Base-by-base conservation (phyloP, 106 monocot species). In the Gastrodia elata region DNA sequence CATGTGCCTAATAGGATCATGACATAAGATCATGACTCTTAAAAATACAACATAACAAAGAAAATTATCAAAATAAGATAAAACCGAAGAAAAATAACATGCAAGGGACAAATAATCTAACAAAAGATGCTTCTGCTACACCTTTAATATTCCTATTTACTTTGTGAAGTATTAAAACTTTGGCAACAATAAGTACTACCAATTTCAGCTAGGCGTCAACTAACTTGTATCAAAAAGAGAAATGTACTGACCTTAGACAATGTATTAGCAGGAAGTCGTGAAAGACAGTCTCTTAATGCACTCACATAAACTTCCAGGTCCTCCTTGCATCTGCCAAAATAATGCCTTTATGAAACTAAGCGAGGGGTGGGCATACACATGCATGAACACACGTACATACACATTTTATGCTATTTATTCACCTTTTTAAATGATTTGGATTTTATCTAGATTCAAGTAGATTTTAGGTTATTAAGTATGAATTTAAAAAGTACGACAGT, bases 301-400 rank as follows among this genome's bases (percentile, higher is more conserved):
- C 87, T 77, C 32, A 81, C 76, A 79, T 95, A 95, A 22, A 95
- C 79, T 76, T 82, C 48, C 27, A 95, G 77, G 39, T 91, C 91
- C 58, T 86, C 77, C 20, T 30, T 28, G 68, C 76, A 88, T 34
- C 91, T 94, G 82, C 57, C 71, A 85, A 74, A 42, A 71, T 8
- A 73, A 25, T 15, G 78, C 4, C 36, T 15, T 55, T 70, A 24
- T 22, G 18, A 78, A 44, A 18, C 8, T n/a, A n/a, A n/a, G n/a
- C n/a, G n/a, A n/a, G n/a, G n/a, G n/a, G n/a, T n/a, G n/a, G n/a
- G n/a, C 43, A 6, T 36, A 42, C 41, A 42, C 10, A 42, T 42
- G 10, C 4, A 42, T 42, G 4, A 42, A 42, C 15, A 44, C 15
- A 44, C 15, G 15, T 44, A 44, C 1, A 44, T 2, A 44, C 5